Conservation (phyloP, 148 eudicot species). For the Cornus kousa region DNA sequence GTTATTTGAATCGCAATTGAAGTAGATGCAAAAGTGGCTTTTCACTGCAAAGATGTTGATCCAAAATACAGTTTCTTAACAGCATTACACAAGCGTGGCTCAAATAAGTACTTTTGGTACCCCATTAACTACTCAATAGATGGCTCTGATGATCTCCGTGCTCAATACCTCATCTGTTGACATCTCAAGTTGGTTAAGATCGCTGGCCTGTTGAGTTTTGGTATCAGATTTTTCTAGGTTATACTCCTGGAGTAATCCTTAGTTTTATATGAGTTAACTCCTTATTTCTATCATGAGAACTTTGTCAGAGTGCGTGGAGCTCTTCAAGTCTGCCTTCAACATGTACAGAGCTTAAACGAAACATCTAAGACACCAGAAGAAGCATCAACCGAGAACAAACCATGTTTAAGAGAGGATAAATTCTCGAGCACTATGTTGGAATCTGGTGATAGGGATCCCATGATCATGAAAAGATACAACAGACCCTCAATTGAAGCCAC, state of each 20-base stretch:
- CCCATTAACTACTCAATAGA: not conserved
- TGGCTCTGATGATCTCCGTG: not conserved
- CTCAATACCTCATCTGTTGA: not conserved
- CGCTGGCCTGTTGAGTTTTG: not conserved
- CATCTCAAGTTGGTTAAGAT: not conserved
- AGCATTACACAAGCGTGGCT: not conserved
- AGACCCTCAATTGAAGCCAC: conserved; percentile 56
- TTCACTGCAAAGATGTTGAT: no score
- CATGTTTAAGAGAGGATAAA: conserved; percentile 46
- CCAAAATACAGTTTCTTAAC: not conserved
- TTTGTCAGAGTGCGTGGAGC: no score
- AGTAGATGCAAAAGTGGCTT: no score
- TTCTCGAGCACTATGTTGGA: conserved; percentile 51
- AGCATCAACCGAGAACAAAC: conserved; percentile 28
- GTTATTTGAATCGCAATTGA: no score
- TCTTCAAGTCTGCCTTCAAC: conserved; percentile 88
- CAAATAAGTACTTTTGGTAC: not conserved
- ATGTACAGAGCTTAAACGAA: no score
- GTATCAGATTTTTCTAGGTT: not conserved
- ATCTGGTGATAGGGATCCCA: conserved; percentile 36
- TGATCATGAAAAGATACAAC: conserved; percentile 33
- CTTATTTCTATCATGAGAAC: not conserved
- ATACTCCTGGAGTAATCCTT: not conserved
- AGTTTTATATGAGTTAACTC: not conserved
- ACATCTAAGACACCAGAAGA: no score